Evolutionary conservation across 2,329 filamentous ascomycete species (phyloP), one percentile per base, ranked within the genome.

Genomic region (Waltergamsia citrina): DNA sequence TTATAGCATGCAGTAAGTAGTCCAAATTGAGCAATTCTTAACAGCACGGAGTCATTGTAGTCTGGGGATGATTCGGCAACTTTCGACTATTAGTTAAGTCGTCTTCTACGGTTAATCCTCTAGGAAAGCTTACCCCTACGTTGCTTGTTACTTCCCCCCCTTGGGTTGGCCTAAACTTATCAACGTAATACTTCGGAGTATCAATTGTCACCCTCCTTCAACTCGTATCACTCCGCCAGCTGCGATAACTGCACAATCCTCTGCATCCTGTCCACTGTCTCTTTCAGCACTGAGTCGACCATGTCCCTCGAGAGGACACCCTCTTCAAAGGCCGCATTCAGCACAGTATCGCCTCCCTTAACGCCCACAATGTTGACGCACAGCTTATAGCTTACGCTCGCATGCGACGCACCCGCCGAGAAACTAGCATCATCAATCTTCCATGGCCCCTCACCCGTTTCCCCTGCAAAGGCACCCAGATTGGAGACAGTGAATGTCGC

Each of bases 341-440:
- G 32, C 7, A 40, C 27, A 6, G 35, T 38, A 6, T 37, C 19
- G 11, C 32, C 21, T 11, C 30, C 32, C 17, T 34, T 32, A 12
- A 33, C 19, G 20, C 29, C 32, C 10, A 19, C 29, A 9, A 40
- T 27, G 30, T 29, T 33, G 2, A 42, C 37, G 6, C 37, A 32
- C 1, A 40, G 36, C 14, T 41, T 42, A 10, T 34, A 37, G 2
- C 42, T 38, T 2, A 39, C 34, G 19, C 26, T 30, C 2, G 37
- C 38, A 12, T 40, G 36, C 6, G 35, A 25, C 5, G 38, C 22
- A 1, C 27, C 32, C 6, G 32, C 37, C 4, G 40, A 44, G n/a
- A 41, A 43, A 18, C 38, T 37, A 3, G 43, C 26, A 14, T 45
- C 40, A 11, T 36, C 38, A 16, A 45, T 38, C 26, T 24, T 38